phyloP scores from a whole-genome alignment of 345 rosid genomes.

The Psidium friedrichsthalianum region DNA sequence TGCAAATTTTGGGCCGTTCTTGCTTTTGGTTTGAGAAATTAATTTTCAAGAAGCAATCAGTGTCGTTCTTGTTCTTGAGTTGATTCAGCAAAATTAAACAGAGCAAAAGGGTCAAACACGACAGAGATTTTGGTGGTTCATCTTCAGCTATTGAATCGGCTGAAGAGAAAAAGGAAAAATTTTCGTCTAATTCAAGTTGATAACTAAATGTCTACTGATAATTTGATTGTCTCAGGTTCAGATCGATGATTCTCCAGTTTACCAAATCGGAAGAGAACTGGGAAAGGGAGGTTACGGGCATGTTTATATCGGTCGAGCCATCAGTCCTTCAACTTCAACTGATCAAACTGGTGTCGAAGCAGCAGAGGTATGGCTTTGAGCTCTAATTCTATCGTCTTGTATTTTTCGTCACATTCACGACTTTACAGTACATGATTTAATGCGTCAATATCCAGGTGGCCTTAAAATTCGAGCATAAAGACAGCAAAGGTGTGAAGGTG shows the following conservation, averaged over 20 bases:
- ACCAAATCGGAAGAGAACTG: conserved; percentile 37
- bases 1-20: neutral
- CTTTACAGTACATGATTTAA: neutral
- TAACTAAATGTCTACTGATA: neutral
- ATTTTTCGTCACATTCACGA: no score
- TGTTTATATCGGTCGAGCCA: conserved; percentile 47
- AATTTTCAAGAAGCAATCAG: neutral
- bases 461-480: conserved; percentile 77
- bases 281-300: conserved; percentile 64
- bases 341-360: conserved; percentile 16
- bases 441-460: conserved; percentile 41
- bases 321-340: conserved; percentile 9
- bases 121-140: neutral
- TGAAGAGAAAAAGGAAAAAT: neutral
- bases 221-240: conserved; percentile 22
- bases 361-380: conserved; percentile 14
- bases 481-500: conserved; percentile 82
- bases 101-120: neutral
- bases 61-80: neutral
- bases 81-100: neutral
- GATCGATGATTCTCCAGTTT: conserved; percentile 37
- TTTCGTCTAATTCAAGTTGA: neutral
- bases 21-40: neutral
- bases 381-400: no score
- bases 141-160: neutral